Percentiles rank a stretch among this genome's conserved stretches.
Conservation (phyloP, 305 asterid genomes). For the Plantago lanceolata region DNA sequence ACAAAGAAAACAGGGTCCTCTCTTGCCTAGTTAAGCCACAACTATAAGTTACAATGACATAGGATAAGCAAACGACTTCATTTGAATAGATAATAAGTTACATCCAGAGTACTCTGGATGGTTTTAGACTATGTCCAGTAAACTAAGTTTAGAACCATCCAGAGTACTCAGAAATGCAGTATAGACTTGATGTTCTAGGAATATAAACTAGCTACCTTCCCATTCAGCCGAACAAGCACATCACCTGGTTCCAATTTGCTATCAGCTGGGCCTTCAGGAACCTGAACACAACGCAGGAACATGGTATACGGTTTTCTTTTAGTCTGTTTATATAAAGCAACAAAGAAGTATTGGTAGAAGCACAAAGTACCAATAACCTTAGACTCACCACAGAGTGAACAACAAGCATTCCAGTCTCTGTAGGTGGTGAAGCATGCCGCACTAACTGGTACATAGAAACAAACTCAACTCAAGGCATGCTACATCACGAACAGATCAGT, state of each 20-base stretch:
- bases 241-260: constrained; percentile 95
- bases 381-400: constrained; percentile 89
- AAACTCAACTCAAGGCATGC: constrained; percentile 12
- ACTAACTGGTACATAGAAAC: constrained; percentile 48
- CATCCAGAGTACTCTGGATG: background rate
- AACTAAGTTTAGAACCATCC: background rate
- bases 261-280: constrained; percentile 96
- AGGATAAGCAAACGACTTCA: no score
- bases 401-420: constrained; percentile 98
- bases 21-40: no score
- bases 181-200: background rate
- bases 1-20: no score
- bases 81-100: no score
- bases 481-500: no score
- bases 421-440: constrained; percentile 78
- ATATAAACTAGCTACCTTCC: constrained; percentile 57
- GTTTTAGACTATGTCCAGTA: no score
- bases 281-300: constrained; percentile 42
- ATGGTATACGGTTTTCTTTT: background rate
- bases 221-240: constrained; percentile 85
- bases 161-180: background rate
- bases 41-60: no score
- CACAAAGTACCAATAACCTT: constrained; percentile 15
- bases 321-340: background rate
- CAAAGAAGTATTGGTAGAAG: background rate